Evolutionary conservation across 2,329 filamentous ascomycete species (phyloP).

Genomic region (Tetracladium maxilliforme): DNA sequence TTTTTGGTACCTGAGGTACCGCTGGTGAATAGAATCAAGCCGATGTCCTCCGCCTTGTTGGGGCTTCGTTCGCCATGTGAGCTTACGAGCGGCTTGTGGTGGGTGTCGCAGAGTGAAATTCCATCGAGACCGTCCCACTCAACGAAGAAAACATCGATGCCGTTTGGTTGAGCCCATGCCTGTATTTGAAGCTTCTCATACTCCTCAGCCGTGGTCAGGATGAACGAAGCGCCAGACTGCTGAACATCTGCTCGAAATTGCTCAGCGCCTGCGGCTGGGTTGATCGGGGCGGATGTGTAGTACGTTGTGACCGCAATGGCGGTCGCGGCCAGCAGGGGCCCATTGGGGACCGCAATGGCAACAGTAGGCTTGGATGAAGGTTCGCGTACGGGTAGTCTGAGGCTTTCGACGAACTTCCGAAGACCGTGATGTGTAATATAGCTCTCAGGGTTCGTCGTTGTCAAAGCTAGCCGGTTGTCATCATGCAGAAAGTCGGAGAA

Average conservation of each 20-base stretch:
- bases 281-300: constrained; percentile 36
- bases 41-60: constrained; percentile 29
- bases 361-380: constrained; percentile 22
- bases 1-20: constrained; percentile 45
- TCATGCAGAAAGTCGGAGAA: constrained; percentile 2
- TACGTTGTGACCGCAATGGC: constrained; percentile 31
- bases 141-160: constrained; percentile 23
- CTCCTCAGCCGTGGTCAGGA: constrained; percentile 27
- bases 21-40: constrained; percentile 38
- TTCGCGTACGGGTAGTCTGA: constrained; percentile 13
- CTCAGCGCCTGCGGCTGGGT: constrained; percentile 28
- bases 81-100: background rate
- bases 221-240: constrained; percentile 27
- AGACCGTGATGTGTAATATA: constrained; percentile 17
- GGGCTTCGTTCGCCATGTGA: constrained; percentile 9
- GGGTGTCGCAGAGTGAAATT: constrained; percentile 5
- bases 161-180: constrained; percentile 15
- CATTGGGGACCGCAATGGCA: constrained; percentile 36
- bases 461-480: constrained; percentile 1
- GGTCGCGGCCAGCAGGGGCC: constrained; percentile 33
- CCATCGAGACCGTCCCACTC: constrained; percentile 20
- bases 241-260: constrained; percentile 34
- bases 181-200: constrained; percentile 21
- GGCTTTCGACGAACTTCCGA: constrained; percentile 15
- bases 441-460: constrained; percentile 1